phyloP scores from a whole-genome alignment of 2,329 filamentous ascomycete genomes.

The Pseudofabraea citricarpa region DNA sequence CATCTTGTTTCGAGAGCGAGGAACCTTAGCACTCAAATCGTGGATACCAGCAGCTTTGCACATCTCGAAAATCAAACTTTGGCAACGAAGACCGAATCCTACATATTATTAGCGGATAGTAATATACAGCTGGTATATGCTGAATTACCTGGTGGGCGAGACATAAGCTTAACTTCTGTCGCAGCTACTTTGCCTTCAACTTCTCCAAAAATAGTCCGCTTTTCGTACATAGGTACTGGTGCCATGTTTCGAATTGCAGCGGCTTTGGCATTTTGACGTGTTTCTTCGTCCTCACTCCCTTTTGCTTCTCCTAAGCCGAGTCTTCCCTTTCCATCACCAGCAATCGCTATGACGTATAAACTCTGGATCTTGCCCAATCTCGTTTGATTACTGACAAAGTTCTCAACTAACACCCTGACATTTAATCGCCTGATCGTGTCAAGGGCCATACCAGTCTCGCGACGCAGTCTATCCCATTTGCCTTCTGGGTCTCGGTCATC shows the following conservation, averaged over 20 bases:
- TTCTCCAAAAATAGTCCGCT: slow-evolving; percentile 85
- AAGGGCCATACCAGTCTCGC: slow-evolving; percentile 49
- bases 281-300: slow-evolving; percentile 66
- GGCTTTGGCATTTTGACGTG: slow-evolving; percentile 67
- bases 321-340: slow-evolving; percentile 81
- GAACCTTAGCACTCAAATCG: slow-evolving; percentile 79
- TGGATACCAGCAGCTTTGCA: slow-evolving; percentile 80
- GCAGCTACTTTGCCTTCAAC: slow-evolving; percentile 81
- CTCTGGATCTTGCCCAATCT: slow-evolving; percentile 89
- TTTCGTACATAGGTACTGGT: slow-evolving; percentile 87
- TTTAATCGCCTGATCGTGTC: slow-evolving; percentile 49
- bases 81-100: slow-evolving; percentile 94
- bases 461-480: slow-evolving; percentile 31
- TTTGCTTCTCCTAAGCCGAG: slow-evolving; percentile 90
- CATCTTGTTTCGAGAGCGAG: slow-evolving; percentile 89
- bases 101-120: no score
- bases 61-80: slow-evolving; percentile 91
- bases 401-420: slow-evolving; percentile 68
- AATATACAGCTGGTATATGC: no score
- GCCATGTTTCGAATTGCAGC: slow-evolving; percentile 87
- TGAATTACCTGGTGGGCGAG: slow-evolving; percentile 75
- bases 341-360: slow-evolving; percentile 71
- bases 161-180: slow-evolving; percentile 75
- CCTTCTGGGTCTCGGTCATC: slow-evolving; percentile 29
- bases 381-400: slow-evolving; percentile 85